Evolutionary conservation across 2,329 filamentous ascomycete species (phyloP), one percentile per base, ranked within the genome.

Genomic region (Penicillium sp.): DNA sequence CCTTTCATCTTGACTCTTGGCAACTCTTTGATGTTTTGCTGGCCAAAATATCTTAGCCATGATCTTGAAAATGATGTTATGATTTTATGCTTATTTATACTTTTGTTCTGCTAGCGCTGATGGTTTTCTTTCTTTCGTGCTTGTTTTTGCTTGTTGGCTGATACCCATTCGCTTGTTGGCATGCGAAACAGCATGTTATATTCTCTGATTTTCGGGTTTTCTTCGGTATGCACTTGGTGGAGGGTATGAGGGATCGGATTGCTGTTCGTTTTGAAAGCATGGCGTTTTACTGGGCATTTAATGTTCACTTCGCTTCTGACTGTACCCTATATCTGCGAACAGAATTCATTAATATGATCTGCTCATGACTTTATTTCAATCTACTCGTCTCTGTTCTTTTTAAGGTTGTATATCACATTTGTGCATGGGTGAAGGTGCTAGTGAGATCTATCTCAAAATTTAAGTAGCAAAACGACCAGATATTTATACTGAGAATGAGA

Each of bases 91-190:
- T 55, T 48, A 48, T 26, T 43, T 31, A 47, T 55, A 45, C 57
- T 56, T n/a, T 44, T 48, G 58, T 53, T 50, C 35, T 59, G 46
- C 27, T 49, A 50, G 62, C 62, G 62, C 58, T 59, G 27, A n/a
- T 31, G 9, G 21, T 48, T 48, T 16, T 50, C 9, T 16, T n/a
- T 39, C 31, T 53, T 53, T 39, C 22, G 19, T 19, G 21, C 24
- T 48, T 46, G 7, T 55, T 47, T 24, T 44, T 35, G 26, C 45
- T 19, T 51, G 33, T 24, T 45, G 41, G 27, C 19, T 37, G 21
- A 53, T 53, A 53, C 50, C 50, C 50, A 37, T 35, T 53, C 41
- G 41, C 24, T 53, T 52, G 8, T 46, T 45, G 29, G 26, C 22
- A 19, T 47, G 50, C 29, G 22, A 21, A 45, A 22, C 19, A 24